Evolutionary conservation across 441 rosid genomes (phyloP), one percentile per base, ranked within the genome.

Genomic region (Pelargonium cotyledonis): DNA sequence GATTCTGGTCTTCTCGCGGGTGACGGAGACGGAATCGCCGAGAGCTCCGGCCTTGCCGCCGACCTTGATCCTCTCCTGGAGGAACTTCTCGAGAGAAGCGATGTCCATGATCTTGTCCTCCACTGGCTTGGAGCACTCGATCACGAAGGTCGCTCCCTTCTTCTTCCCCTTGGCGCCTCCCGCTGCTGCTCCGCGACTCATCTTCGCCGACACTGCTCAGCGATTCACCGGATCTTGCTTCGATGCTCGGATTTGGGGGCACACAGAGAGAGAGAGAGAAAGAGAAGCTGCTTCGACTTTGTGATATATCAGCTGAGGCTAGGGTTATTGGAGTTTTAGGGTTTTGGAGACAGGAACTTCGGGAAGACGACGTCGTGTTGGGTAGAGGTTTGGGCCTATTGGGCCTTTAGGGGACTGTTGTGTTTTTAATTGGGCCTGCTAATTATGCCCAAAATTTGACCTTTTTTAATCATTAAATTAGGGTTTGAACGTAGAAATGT

Each of bases 71-170:
- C 49, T 44, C 49, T 44, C 49, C 49, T 44, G 49, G 49, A 44
- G 49, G 49, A 44, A 44, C 85, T 89, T 92, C 73, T 92, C 97
- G 3, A 92, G 80, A 8, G 97, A 88, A 40, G 49, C 49, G 14
- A 44, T 44, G 49, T 44, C 49, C 49, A 44, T 44, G 76, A 91
- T 89, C 80, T 84, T 89, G 65, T 91, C 97, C 72, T 89, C 97
- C 51, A 88, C 94, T 14, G 97, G 96, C 89, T 91, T 91, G 51
- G 84, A 75, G 77, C 96, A 91, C 74, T 91, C 97, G 64, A 91
- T 83, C 62, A 80, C 82, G 76, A 86, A 89, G 35, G 80, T 16
- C 0, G 75, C 92, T 35, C 89, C 89, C 83, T 86, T 91, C 89
- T 89, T 91, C 89, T 82, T 89, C 8, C 87, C 91, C 81, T 79